phyloP scores from a whole-genome alignment of 805 yeast genomes.

The Ogataea neopini region DNA sequence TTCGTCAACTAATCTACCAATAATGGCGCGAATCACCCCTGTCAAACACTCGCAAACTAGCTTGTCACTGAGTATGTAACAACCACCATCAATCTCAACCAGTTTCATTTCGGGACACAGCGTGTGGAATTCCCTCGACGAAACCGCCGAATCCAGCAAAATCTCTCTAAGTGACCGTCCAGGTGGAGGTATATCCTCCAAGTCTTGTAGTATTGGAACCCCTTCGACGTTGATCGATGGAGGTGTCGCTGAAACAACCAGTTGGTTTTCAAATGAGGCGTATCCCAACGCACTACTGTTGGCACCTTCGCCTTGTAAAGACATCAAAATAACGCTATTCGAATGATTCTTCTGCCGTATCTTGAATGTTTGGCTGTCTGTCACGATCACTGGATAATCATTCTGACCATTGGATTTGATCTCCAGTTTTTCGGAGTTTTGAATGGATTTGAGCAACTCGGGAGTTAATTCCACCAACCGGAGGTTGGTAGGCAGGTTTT shows the following conservation, averaged over 20 bases:
- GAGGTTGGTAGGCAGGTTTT: conserved; percentile 29
- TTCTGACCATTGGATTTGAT: conserved; percentile 22
- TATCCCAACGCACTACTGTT: conserved; percentile 8
- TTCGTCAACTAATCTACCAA: conserved; percentile 12
- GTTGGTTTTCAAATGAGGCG: conserved; percentile 17
- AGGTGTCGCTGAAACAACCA: conserved; percentile 12
- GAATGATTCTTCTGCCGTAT: conserved; percentile 84
- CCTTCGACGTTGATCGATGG: conserved; percentile 13
- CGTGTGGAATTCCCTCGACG: conserved; percentile 9
- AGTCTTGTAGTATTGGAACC: conserved; percentile 14
- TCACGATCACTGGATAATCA: conserved; percentile 59
- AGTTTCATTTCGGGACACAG: conserved; percentile 15
- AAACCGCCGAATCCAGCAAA: conserved; percentile 15
- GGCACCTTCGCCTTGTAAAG: background rate
- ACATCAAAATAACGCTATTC: conserved; percentile 67
- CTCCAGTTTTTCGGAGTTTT: conserved; percentile 21
- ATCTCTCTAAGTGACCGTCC: conserved; percentile 7
- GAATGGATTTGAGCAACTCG: conserved; percentile 44
- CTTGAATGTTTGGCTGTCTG: conserved; percentile 57
- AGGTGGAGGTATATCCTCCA: background rate
- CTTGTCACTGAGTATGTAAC: conserved; percentile 16
- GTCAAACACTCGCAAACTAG: conserved; percentile 17
- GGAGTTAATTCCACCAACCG: conserved; percentile 55
- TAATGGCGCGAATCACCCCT: conserved; percentile 10
- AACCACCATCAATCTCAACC: conserved; percentile 13